A percentile compares a stretch with the other conserved stretches of the same genome.
Evolutionary conservation across 306 rosid species (phyloP).

Genomic region (Leucaena leucocephala): DNA sequence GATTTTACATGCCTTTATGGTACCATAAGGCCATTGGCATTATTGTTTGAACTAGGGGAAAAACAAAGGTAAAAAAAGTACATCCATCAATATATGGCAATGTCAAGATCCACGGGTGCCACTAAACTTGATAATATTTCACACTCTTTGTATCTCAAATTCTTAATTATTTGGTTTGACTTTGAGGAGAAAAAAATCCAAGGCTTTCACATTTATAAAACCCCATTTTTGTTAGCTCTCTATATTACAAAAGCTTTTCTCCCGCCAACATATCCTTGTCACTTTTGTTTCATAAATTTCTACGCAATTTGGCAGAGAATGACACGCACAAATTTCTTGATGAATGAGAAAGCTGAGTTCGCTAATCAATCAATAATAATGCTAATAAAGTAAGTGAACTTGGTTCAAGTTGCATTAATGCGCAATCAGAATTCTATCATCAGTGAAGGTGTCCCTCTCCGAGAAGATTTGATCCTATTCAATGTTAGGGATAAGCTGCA

Average conservation of each 20-base stretch:
- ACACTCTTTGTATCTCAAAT: background rate
- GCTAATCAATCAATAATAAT: background rate
- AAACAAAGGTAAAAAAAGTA: constrained; percentile 16
- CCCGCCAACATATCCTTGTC: constrained; percentile 2
- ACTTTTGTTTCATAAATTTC: constrained; percentile 6
- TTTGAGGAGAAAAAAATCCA: constrained; percentile 5
- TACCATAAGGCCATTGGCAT: too few species aligned
- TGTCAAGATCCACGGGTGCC: constrained; percentile 31
- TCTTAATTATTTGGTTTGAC: constrained; percentile 3
- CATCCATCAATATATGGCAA: background rate
- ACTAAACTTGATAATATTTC: constrained; percentile 15
- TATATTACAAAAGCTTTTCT: background rate
- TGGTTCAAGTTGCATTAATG: constrained; percentile 1
- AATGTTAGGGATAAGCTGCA: background rate
- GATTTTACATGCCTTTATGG: too few species aligned
- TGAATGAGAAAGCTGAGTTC: background rate
- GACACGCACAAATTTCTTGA: background rate
- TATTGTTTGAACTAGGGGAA: constrained; percentile 14
- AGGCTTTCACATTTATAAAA: background rate
- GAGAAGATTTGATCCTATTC: constrained; percentile 1
- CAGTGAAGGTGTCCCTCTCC: constrained; percentile 11
- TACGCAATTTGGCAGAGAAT: background rate
- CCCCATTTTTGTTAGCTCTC: background rate
- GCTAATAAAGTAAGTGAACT: background rate
- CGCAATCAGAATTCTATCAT: background rate